Base-by-base conservation (phyloP, 2,329 filamentous ascomycete genomes). In the Fusarium udum region DNA sequence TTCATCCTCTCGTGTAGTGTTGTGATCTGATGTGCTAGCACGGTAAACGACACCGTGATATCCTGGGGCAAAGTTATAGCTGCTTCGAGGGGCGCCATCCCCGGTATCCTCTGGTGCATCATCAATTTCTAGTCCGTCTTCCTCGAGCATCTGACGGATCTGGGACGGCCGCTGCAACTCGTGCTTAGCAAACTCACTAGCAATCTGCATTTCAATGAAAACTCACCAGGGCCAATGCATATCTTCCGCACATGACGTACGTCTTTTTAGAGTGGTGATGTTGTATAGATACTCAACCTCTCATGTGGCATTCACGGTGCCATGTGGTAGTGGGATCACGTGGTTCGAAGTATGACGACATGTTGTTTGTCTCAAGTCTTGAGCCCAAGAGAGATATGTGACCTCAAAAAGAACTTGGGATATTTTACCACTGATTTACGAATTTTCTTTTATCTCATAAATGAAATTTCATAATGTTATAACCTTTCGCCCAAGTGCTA, bases 31-130 rank as follows among this genome's bases (percentile, higher is more conserved):
- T 11, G 88, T 87, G 58, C 94, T 90, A 39, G 94, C 94, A 67
- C 95, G 90, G 80, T 97, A 97, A 32, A 98, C 93, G 31, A 96
- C 86, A 39, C 96, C 95, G 78, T 92, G 88, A 70, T 94, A 93
- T 0, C 95, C 93, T 0, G 96, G 96, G 0, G 95, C 94, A 79
- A 99, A 97, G 81, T 98, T 98, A 84, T 97, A 97, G 40, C 89
- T 94, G 79, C 94, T 92, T 42, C 93, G 89, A 3, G 89, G 89
- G 3, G 85, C 83, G 5, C 77, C 80, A 22, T 92, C 87, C 62
- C 81, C 88, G 24, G 93, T 90, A 75, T 97, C 93, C 8, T 89
- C 88, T 0, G 93, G 93, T 2, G 89, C 90, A 64, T 94, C 90
- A 64, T 92, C 87, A 6, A 94, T 90, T 6, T 87, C 88, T 89